A percentile compares a stretch with the other conserved stretches of the same genome.
phyloP scores from a whole-genome alignment of 2,329 filamentous ascomycete species.

The Verticillium tricorpus region DNA sequence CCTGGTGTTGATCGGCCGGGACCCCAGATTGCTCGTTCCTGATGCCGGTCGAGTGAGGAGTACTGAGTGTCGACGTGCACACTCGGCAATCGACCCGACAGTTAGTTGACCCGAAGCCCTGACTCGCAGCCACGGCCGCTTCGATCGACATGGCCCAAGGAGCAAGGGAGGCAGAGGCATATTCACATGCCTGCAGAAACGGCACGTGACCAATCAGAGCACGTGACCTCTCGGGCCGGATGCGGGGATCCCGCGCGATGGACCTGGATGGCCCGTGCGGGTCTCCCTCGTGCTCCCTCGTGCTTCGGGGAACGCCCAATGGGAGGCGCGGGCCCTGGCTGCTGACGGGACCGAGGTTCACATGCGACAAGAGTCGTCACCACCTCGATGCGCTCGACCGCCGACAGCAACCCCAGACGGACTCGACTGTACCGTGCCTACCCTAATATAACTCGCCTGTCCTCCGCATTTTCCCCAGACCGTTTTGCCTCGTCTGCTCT shows the following conservation, averaged over 20 bases:
- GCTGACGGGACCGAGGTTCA: conserved; percentile 12
- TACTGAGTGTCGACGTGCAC: too few species aligned
- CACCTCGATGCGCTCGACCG: background rate
- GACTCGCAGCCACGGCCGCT: too few species aligned
- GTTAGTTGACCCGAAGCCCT: too few species aligned
- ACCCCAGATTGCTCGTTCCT: too few species aligned
- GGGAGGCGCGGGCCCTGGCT: background rate
- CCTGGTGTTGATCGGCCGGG: too few species aligned
- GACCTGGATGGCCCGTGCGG: background rate
- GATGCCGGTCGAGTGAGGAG: too few species aligned
- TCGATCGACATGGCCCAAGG: background rate
- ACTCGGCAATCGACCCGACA: too few species aligned
- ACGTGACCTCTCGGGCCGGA: background rate
- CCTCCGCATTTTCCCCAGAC: conserved; percentile 2
- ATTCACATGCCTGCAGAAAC: background rate
- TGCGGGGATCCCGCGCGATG: background rate
- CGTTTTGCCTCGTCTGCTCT: conserved; percentile 1
- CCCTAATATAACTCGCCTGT: conserved; percentile 8
- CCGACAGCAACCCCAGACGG: background rate
- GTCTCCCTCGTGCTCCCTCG: background rate
- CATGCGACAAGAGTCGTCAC: conserved; percentile 12
- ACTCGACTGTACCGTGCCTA: background rate
- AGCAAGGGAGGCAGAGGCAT: background rate
- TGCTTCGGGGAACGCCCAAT: background rate
- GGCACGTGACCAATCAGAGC: background rate